These are phyloP conservation scores for Trifolium pratense DNA, from an alignment of 306 rosid genomes.

Conservation along the genomic window DNA sequence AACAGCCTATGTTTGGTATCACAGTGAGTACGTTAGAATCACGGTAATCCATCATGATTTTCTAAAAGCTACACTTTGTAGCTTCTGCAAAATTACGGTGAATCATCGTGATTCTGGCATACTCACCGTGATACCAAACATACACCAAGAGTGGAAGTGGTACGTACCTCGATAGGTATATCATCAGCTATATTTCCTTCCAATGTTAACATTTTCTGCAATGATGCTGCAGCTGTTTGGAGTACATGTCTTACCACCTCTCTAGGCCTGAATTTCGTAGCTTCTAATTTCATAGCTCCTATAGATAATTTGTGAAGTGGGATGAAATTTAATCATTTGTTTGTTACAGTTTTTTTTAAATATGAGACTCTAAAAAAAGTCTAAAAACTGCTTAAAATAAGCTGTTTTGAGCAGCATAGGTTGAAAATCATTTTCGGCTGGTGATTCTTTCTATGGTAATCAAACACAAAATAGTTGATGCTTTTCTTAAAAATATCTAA, in stretches of 20 bases:
- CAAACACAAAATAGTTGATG: not conserved
- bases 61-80: too few species aligned
- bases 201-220: conserved; percentile 79
- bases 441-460: not conserved
- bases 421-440: too few species aligned
- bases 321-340: conserved; percentile 23
- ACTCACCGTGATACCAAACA: too few species aligned
- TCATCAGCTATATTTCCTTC: conserved; percentile 92
- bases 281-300: conserved; percentile 99
- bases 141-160: not conserved
- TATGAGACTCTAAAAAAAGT: too few species aligned
- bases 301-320: conserved; percentile 24
- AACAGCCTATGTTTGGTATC: too few species aligned
- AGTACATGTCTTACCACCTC: conserved; percentile 94
- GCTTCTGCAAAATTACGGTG: too few species aligned
- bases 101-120: too few species aligned
- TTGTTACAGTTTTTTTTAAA: too few species aligned
- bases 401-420: too few species aligned
- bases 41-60: too few species aligned
- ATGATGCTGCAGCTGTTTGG: conserved; percentile 95
- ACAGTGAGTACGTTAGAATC: too few species aligned
- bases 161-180: conserved; percentile 81
- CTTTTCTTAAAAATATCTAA: not conserved
- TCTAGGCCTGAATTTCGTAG: conserved; percentile 92
- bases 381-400: too few species aligned